phyloP scores from a whole-genome alignment of 768 basidiomycete genomes.

The Boletales sp. region DNA sequence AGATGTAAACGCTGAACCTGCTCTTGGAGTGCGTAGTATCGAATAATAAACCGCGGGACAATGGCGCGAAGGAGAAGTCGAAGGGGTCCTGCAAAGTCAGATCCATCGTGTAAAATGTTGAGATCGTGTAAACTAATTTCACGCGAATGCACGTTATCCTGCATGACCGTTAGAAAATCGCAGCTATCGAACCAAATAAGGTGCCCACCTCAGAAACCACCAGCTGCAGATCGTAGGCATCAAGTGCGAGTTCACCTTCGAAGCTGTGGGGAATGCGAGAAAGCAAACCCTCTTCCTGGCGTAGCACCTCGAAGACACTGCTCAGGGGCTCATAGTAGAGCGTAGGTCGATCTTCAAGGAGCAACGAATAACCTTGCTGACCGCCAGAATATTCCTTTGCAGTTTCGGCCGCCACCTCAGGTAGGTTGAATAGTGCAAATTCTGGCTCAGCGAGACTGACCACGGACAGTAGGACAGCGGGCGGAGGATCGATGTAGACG shows the following conservation, averaged over 20 bases:
- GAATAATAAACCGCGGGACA: slow-evolving; percentile 60
- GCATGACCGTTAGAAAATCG: slow-evolving; percentile 6
- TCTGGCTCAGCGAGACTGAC: slow-evolving; percentile 38
- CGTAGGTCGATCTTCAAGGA: slow-evolving; percentile 62
- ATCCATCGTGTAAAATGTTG: slow-evolving; percentile 64
- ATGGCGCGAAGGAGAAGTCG: slow-evolving; percentile 50
- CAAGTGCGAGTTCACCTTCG: slow-evolving; percentile 63
- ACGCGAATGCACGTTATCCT: slow-evolving; percentile 70
- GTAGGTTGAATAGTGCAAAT: slow-evolving; percentile 57
- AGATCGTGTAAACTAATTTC: slow-evolving; percentile 73
- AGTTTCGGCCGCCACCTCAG: slow-evolving; percentile 28
- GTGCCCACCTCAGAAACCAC: slow-evolving; percentile 57
- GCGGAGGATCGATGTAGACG: slow-evolving; percentile 73
- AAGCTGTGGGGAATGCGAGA: slow-evolving; percentile 42
- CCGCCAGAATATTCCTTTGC: slow-evolving; percentile 8
- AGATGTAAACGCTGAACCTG: slow-evolving; percentile 44
- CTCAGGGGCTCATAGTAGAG: slow-evolving; percentile 76
- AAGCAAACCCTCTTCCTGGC: slow-evolving; percentile 52
- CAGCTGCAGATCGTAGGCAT: slow-evolving; percentile 68
- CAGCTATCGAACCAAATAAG: neutral
- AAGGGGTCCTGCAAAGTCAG: slow-evolving; percentile 58
- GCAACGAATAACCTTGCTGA: slow-evolving; percentile 33
- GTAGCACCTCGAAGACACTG: slow-evolving; percentile 67
- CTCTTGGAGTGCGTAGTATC: slow-evolving; percentile 62
- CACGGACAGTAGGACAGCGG: slow-evolving; percentile 55